phyloP scores from a whole-genome alignment of 495 filamentous ascomycete genomes.

The Umbilicaria muhlenbergii region DNA sequence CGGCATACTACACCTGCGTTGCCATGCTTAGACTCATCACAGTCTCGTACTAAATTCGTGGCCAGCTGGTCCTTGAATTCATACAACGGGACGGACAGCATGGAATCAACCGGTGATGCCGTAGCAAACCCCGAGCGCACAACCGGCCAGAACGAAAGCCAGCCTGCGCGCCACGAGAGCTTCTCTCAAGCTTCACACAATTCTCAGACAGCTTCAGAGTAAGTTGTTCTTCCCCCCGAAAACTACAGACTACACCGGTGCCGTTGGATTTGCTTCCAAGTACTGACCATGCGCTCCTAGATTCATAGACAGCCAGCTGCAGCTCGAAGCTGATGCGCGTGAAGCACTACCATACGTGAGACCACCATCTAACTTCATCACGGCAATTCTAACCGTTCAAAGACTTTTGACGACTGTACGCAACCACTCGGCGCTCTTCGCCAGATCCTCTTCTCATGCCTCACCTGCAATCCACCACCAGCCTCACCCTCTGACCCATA shows the following conservation, averaged over 20 bases:
- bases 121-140: too few relatives aligned
- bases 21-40: too few relatives aligned
- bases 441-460: constrained; percentile 74
- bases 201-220: constrained; percentile 85
- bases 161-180: background rate
- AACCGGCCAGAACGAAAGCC: background rate
- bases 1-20: too few relatives aligned
- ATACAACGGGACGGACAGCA: too few relatives aligned
- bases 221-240: constrained; percentile 12
- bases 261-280: background rate
- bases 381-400: background rate
- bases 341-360: constrained; percentile 83
- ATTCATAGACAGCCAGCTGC: constrained; percentile 78
- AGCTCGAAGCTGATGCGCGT: constrained; percentile 84
- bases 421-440: constrained; percentile 71
- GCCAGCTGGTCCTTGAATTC: too few relatives aligned
- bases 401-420: constrained; percentile 90
- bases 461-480: constrained; percentile 82
- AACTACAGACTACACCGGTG: background rate
- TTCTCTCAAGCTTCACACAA: constrained; percentile 33
- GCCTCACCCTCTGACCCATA: constrained; percentile 41
- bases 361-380: background rate
- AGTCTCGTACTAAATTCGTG: too few relatives aligned
- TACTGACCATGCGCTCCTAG: constrained; percentile 23
- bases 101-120: too few relatives aligned